Evolutionary conservation across 768 basidiomycete genomes (phyloP), one percentile per base, ranked within the genome.

Genomic region (Lactarius hengduanensis): DNA sequence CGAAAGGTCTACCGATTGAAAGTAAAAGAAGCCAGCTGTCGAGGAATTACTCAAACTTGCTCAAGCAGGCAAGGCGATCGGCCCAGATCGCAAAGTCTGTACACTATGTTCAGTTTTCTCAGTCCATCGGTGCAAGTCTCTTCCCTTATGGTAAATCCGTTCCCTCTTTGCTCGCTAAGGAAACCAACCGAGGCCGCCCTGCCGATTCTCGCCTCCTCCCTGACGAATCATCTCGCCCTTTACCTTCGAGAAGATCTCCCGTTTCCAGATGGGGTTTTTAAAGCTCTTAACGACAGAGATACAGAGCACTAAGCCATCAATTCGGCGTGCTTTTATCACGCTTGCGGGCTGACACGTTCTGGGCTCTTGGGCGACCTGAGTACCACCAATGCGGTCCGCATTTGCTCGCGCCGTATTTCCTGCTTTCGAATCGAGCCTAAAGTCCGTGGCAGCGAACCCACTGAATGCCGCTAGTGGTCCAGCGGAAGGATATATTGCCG

Each of bases 21-120:
- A 79, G 82, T 28, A 71, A 80, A n/a, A 11, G 78, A 80, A 7
- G 67, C 79, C 1, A n/a, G 81, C 86, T 13, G 81, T 87, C 2
- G 79, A 79, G 10, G 93, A 96, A 68, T 75, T 94, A 5, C 78
- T 94, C 11, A 78, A 79, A n/a, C 80, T 94, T 0, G 91, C 94
- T 1, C 88, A 89, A 71, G 76, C 87, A 0, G 91, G 93, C 26
- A 99, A 97, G 80, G 92, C 94, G 0, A 78, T 88, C 0, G 93
- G 94, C 1, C 83, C 91, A 2, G 96, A 96, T 63, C 94, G 98
- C 74, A 87, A 96, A 20, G 75, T 87, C 5, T 98, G 10, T 96
- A 93, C 77, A 82, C 85, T 1, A 93, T 98, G 87, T 80, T 94
- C 1, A 77, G 81, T 2, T 73, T 73, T 59, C 68, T 94, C 1